phyloP scores from a whole-genome alignment of 345 rosid species.

The Eucalyptus brandiana region DNA sequence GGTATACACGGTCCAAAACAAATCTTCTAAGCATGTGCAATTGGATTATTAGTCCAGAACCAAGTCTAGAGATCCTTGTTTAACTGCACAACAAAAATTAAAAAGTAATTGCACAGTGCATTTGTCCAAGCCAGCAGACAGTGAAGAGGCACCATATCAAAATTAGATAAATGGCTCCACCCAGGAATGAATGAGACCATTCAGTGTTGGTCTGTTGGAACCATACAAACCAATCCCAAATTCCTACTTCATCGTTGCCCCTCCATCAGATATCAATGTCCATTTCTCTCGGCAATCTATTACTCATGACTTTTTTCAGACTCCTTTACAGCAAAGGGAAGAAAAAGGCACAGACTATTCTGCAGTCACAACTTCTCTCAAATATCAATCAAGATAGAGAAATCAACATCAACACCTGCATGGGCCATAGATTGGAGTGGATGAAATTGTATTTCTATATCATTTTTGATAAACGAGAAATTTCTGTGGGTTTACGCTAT shows the following conservation, averaged over 20 bases:
- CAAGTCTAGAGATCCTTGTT: not conserved
- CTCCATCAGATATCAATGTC: not conserved
- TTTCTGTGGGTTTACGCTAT: not conserved
- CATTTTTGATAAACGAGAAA: not conserved
- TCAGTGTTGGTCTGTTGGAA: not conserved
- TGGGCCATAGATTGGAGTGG: not conserved
- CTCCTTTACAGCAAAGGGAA: not conserved
- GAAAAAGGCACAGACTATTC: not conserved
- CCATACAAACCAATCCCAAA: not conserved
- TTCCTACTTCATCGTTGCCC: not conserved
- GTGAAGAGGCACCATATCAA: not conserved
- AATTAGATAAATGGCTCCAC: not conserved
- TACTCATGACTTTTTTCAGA: not conserved
- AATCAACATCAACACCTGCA: not conserved
- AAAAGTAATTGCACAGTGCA: not conserved
- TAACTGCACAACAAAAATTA: not conserved
- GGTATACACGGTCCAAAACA: not conserved
- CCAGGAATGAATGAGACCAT: not conserved
- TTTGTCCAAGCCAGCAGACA: not conserved
- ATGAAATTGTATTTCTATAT: not conserved
- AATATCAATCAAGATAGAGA: not conserved
- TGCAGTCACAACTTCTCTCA: not conserved
- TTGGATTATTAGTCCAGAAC: not conserved
- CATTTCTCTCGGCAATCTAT: not conserved
- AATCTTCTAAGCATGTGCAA: not conserved